phyloP scores from a whole-genome alignment of 148 eudicot species.

The Dysphania ambrosioides region DNA sequence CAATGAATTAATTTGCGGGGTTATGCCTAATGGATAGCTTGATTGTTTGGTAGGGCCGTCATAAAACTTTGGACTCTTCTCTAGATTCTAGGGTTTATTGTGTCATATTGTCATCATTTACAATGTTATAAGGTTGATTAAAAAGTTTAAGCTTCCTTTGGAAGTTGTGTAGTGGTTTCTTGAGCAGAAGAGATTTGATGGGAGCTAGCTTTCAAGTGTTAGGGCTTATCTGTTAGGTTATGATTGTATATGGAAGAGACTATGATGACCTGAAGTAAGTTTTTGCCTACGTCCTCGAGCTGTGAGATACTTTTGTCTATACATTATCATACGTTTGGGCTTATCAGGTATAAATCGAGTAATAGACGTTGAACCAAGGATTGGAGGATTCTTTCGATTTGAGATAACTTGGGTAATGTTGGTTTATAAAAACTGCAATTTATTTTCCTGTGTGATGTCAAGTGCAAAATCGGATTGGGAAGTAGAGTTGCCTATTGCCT shows the following conservation, averaged over 20 bases:
- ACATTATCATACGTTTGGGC: not conserved
- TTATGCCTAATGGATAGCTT: not conserved
- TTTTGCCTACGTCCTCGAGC: not conserved
- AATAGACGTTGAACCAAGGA: not conserved
- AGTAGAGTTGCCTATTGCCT: not conserved
- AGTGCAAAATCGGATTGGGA: too few species aligned
- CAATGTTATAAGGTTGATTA: not conserved
- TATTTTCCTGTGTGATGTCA: too few species aligned
- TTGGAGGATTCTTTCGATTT: not conserved
- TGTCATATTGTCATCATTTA: not conserved
- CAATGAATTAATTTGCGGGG: too few species aligned
- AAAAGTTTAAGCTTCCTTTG: not conserved
- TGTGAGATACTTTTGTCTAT: not conserved
- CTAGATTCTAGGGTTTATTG: not conserved
- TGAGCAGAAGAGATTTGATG: not conserved
- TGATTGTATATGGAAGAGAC: not conserved
- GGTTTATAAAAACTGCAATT: not conserved
- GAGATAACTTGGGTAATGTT: not conserved
- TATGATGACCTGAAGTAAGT: not conserved
- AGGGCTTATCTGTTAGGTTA: not conserved
- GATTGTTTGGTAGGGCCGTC: not conserved
- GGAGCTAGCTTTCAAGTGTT: not conserved
- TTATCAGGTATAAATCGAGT: not conserved
- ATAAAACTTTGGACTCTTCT: not conserved
- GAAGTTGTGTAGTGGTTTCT: constrained; percentile 5